Evolutionary conservation across 2,329 filamentous ascomycete species (phyloP).

Genomic region (Aspergillus alliaceus): DNA sequence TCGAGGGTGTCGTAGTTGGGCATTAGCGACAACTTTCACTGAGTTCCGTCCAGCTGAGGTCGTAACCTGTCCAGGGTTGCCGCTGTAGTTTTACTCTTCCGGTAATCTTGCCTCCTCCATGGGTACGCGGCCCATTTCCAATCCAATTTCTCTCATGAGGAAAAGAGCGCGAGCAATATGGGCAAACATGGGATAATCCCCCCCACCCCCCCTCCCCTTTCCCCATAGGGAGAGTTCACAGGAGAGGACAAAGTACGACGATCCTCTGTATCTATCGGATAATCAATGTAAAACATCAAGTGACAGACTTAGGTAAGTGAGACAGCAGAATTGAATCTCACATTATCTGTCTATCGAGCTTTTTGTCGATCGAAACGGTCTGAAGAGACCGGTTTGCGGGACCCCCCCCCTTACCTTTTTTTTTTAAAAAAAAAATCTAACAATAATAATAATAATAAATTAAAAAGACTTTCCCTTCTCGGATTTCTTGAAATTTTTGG

Average conservation of each 20-base stretch:
- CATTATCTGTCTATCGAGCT: conserved; percentile 1
- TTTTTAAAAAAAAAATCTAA: no score
- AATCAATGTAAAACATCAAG: conserved; percentile 2
- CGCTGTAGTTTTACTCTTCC: neutral
- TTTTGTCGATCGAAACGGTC: conserved; percentile 21
- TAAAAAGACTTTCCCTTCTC: no score
- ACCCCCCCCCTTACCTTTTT: no score
- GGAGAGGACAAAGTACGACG: neutral
- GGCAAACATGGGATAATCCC: neutral
- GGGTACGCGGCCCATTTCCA: neutral
- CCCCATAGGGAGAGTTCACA: neutral
- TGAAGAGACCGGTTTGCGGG: conserved; percentile 2
- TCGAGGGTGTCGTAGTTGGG: conserved; percentile 24
- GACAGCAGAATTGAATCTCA: conserved; percentile 15
- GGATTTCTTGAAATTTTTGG: neutral
- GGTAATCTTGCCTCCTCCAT: neutral
- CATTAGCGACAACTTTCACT: conserved; percentile 23
- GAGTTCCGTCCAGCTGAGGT: conserved; percentile 15
- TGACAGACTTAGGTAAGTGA: neutral
- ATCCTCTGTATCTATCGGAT: neutral
- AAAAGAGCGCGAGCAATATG: neutral
- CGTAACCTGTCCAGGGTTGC: conserved; percentile 1
- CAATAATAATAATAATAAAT: no score
- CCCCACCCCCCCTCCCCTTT: neutral
- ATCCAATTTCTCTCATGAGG: neutral